Evolutionary conservation across 208 protist species (phyloP).

Genomic region (Trypanosoma brucei): DNA sequence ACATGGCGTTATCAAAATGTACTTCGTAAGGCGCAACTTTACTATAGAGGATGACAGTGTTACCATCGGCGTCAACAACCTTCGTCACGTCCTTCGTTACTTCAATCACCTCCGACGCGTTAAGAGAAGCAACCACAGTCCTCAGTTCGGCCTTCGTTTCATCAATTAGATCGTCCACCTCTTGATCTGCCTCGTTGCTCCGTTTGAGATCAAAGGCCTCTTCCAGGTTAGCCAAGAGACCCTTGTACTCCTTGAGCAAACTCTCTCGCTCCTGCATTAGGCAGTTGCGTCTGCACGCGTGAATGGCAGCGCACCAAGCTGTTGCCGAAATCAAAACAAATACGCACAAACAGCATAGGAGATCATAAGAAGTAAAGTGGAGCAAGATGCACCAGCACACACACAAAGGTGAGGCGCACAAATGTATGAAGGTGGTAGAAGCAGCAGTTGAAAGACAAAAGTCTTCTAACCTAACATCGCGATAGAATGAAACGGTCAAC

Average conservation of each 20-base stretch:
- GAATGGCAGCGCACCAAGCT: neutral
- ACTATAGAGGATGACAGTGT: constrained; percentile 5
- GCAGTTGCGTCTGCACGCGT: too few relatives aligned
- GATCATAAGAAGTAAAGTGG: too few relatives aligned
- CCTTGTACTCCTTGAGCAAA: constrained; percentile 32
- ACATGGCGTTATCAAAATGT: constrained; percentile 51
- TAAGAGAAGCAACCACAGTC: constrained; percentile 41
- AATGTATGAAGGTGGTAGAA: too few relatives aligned
- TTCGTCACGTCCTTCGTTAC: constrained; percentile 37
- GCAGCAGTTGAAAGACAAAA: too few relatives aligned
- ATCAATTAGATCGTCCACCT: constrained; percentile 40
- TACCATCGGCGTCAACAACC: constrained; percentile 9
- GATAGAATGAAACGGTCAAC: too few relatives aligned
- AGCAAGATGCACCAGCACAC: too few relatives aligned
- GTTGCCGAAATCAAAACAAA: neutral
- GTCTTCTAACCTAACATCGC: too few relatives aligned
- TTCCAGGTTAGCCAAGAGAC: constrained; percentile 25
- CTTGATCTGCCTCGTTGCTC: constrained; percentile 22
- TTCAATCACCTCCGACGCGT: constrained; percentile 41
- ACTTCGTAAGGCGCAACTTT: constrained; percentile 61
- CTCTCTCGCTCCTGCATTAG: constrained; percentile 22
- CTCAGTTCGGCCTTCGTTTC: constrained; percentile 44
- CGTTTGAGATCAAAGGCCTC: constrained; percentile 24
- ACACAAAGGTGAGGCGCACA: too few relatives aligned
- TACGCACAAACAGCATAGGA: neutral